Evolutionary conservation across 169 alveolate species (phyloP).

Genomic region (Babesia gibsoni): DNA sequence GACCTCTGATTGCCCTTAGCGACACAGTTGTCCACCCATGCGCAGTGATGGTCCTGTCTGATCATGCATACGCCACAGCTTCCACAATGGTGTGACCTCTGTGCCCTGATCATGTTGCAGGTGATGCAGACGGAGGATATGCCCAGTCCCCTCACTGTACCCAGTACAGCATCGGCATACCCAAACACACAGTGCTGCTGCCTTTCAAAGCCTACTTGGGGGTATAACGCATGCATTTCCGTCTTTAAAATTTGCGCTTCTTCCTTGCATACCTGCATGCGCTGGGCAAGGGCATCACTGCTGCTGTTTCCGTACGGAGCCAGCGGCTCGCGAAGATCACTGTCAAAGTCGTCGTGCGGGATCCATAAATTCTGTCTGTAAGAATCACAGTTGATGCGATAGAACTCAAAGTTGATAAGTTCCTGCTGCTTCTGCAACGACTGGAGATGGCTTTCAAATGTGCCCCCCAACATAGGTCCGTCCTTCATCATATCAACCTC

Average conservation of each 20-base stretch:
- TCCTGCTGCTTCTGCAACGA: slow-evolving; percentile 47
- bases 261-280: slow-evolving; percentile 44
- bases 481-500: slow-evolving; percentile 59
- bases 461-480: slow-evolving; percentile 25
- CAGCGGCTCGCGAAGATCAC: slow-evolving; percentile 46
- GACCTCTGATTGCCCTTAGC: slow-evolving; percentile 79
- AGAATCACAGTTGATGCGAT: slow-evolving; percentile 46
- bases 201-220: slow-evolving; percentile 68
- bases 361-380: slow-evolving; percentile 46
- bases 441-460: slow-evolving; percentile 59
- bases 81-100: slow-evolving; percentile 82
- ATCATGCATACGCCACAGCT: slow-evolving; percentile 77
- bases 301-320: slow-evolving; percentile 24
- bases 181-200: slow-evolving; percentile 25
- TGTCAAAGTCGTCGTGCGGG: slow-evolving; percentile 24
- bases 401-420: slow-evolving; percentile 50
- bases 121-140: slow-evolving; percentile 76
- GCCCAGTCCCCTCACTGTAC: slow-evolving; percentile 18
- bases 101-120: slow-evolving; percentile 76
- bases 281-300: slow-evolving; percentile 27
- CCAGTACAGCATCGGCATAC: slow-evolving; percentile 45
- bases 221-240: slow-evolving; percentile 65
- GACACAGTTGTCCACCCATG: slow-evolving; percentile 95
- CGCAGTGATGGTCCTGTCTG: slow-evolving; percentile 94
- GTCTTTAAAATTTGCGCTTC: slow-evolving; percentile 36